Evolutionary conservation across 139 green algal genomes (phyloP).

Genomic region (Picochlorum sp.): DNA sequence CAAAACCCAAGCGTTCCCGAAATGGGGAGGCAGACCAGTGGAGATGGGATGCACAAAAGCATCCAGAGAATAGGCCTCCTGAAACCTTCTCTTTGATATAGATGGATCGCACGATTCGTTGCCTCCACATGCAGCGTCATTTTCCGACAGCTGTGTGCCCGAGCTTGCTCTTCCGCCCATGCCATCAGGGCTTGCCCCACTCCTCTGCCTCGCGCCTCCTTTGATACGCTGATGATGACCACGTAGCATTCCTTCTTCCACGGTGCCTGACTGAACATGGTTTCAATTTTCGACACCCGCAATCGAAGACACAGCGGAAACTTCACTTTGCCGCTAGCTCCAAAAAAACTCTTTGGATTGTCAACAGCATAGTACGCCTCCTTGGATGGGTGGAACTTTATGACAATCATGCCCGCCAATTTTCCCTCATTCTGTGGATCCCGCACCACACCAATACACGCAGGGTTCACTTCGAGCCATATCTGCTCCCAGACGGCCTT

Average conservation of each 20-base stretch:
- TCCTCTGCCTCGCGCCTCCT: neutral
- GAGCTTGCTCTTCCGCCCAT: neutral
- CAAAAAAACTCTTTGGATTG: constrained; percentile 2
- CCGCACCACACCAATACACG: neutral
- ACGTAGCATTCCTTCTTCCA: neutral
- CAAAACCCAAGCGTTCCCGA: neutral
- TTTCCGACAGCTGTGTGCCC: neutral
- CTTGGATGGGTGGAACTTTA: neutral
- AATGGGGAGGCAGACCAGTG: neutral
- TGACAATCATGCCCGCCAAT: neutral
- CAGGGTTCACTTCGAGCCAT: neutral
- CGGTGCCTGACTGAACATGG: neutral
- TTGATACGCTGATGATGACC: neutral
- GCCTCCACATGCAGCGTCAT: constrained; percentile 4
- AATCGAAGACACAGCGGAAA: neutral
- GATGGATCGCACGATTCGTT: neutral
- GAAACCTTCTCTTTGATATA: neutral
- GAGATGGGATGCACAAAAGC: neutral
- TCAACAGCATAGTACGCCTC: neutral
- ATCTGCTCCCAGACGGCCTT: neutral
- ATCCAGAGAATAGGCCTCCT: neutral
- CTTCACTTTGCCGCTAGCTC: neutral
- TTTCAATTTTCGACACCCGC: neutral
- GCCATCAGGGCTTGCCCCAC: neutral
- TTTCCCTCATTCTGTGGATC: neutral